Evolutionary conservation across 2,329 filamentous ascomycete species (phyloP), one percentile per base, ranked within the genome.

Genomic region (Botrytis elliptica): DNA sequence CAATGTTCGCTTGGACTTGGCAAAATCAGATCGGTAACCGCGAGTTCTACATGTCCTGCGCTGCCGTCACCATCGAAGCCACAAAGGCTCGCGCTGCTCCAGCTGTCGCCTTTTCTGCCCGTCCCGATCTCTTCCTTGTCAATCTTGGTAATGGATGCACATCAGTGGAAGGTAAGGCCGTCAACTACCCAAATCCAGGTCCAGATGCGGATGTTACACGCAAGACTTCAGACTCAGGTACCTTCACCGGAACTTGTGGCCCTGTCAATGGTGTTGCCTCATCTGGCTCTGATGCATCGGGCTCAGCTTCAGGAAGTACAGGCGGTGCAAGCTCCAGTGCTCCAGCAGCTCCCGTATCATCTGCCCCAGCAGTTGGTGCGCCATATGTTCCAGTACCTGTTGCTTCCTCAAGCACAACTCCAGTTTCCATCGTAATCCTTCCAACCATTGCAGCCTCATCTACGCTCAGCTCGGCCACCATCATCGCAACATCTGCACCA

Each of bases 21-120:
- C 88, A 88, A 80, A 89, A 89, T 79, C 83, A 84, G 73, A 78
- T 87, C 40, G 89, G 89, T 3, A 90, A 90, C 77, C 84, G 89
- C 29, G 89, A 91, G 77, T 89, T 90, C 84, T 92, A 92, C 83
- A 90, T 90, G 88, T 89, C 90, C 79, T 91, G 89, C 76, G 89
- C 89, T 0, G 84, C 85, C 14, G 86, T 91, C 49, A 85, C 85
- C 40, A 87, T 91, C 70, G 77, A 76, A 40, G 29, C 3, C 4
- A 25, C 55, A 12, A 78, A 77, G 1, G 49, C 74, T 36, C 74
- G 75, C 25, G 59, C 66, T 40, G 72, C 77, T 59, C 72, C 72
- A n/a, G 72, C 75, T 22, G 75, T 78, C 65, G 74, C 80, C 36
- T 86, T 90, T 78, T 79, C 82, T 44, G 75, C 78, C 10, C 85